Evolutionary conservation across 768 basidiomycete genomes (phyloP), one percentile per base, ranked within the genome.

Genomic region (Rubroboletus pulcherrimus): DNA sequence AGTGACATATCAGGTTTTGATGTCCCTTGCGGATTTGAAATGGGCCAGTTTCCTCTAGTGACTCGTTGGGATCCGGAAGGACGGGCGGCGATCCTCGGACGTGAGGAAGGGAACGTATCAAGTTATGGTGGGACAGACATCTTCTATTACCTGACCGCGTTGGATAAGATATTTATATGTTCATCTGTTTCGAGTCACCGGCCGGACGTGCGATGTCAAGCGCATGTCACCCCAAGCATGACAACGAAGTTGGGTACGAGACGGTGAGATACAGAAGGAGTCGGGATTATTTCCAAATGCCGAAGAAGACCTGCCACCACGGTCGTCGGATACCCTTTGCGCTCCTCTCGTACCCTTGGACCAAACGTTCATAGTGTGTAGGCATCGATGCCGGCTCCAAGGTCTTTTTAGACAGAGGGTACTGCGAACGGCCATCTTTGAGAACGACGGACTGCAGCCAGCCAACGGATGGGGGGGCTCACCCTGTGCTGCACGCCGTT

Each of bases 221-320:
- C 35, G 1, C 12, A 19, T 3, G 24, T 14, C 15, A 12, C 24
- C 42, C 21, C 34, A 15, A 14, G 34, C 14, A 15, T n/a, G 17
- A n/a, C 26, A 24, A n/a, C 17, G 44, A 12, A 29, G 43, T 10
- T 14, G 30, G 43, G 29, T 19, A 21, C 26, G 26, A 26, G 26
- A 26, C 26, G 3, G 26, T 26, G 26, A 26, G 26, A 26, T 26
- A 40, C 17, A 44, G n/a, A 40, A 30, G 3, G 29, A 54, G 26
- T 5, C 26, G 34, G 12, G 21, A 34, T 31, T 57, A 71, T 57
- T 57, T 62, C 88, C 89, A 90, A 55, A 90, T 77, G 38, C 82
- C 81, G 61, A 92, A 85, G 69, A 92, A 88, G 41, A 87, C 73
- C 68, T 92, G 90, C 90, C 90, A 92, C 86, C 86, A 85, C 3